Conservation (phyloP, 495 filamentous ascomycete species). For the Tuber microsphaerosporum region DNA sequence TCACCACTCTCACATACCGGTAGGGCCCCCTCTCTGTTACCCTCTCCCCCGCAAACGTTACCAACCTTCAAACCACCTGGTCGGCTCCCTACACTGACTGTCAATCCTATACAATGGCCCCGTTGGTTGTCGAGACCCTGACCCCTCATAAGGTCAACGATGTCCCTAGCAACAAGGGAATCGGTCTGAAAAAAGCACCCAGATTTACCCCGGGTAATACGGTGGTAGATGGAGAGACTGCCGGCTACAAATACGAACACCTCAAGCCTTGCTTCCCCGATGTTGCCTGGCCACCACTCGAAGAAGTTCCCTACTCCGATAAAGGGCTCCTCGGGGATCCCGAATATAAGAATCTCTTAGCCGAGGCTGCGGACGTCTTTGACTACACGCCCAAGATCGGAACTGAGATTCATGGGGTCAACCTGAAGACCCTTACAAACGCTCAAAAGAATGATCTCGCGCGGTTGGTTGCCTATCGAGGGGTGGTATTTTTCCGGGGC, state of each 20-base stretch:
- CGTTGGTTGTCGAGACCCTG: slow-evolving; percentile 11
- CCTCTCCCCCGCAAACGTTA: background rate
- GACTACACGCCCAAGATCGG: slow-evolving; percentile 44
- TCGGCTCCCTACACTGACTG: background rate
- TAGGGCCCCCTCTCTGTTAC: background rate
- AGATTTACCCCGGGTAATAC: slow-evolving; percentile 48
- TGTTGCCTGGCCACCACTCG: slow-evolving; percentile 50
- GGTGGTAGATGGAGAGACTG: slow-evolving; percentile 41
- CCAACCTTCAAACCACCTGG: background rate
- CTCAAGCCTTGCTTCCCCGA: slow-evolving; percentile 54
- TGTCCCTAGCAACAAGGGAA: background rate
- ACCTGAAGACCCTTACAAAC: slow-evolving; percentile 60
- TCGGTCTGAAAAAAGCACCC: background rate
- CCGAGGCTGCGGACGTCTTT: slow-evolving; percentile 40
- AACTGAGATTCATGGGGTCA: slow-evolving; percentile 63
- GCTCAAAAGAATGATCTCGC: slow-evolving; percentile 69
- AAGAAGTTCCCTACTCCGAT: slow-evolving; percentile 51
- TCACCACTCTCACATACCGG: background rate
- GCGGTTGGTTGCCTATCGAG: slow-evolving; percentile 60
- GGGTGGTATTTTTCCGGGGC: slow-evolving; percentile 66
- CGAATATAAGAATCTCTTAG: slow-evolving; percentile 50
- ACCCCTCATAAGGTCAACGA: slow-evolving; percentile 7
- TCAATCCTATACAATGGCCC: slow-evolving; percentile 13
- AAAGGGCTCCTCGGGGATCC: slow-evolving; percentile 53
- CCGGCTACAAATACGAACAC: slow-evolving; percentile 54